Evolutionary conservation across 257 asterid genomes (phyloP).

Genomic region (Nicotiana paniculata): DNA sequence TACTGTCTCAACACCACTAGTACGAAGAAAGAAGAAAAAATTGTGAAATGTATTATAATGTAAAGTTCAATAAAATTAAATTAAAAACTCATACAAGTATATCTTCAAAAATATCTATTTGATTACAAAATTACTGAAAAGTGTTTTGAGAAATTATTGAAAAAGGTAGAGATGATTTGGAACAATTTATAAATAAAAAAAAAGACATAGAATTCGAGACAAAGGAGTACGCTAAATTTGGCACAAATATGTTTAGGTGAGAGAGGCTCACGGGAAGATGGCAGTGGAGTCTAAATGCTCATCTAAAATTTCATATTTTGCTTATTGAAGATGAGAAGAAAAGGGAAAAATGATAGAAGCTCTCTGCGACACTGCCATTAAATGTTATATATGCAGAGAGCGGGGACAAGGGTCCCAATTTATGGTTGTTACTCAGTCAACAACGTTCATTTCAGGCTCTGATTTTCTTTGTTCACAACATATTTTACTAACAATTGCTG

Average conservation of each 20-base stretch:
- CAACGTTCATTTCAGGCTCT: not conserved
- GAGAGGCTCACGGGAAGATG: slow-evolving; percentile 1
- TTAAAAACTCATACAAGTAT: not conserved
- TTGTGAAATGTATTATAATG: too few relatives aligned
- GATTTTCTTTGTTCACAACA: not conserved
- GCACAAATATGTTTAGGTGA: not conserved
- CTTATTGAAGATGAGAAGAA: not conserved
- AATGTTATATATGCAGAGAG: not conserved
- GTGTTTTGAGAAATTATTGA: not conserved
- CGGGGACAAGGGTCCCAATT: not conserved
- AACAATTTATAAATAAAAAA: not conserved
- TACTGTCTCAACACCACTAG: not conserved
- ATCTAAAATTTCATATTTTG: not conserved
- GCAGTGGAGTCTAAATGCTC: not conserved
- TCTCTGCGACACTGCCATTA: not conserved
- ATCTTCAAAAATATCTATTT: not conserved
- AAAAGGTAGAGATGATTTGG: not conserved
- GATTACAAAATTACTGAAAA: not conserved
- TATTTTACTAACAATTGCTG: not conserved
- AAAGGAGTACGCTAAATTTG: not conserved
- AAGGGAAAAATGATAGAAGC: not conserved
- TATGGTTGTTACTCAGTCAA: not conserved
- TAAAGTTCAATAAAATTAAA: not conserved
- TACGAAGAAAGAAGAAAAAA: too few relatives aligned
- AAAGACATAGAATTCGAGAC: not conserved